Base-by-base conservation (phyloP, 805 yeast species). In the Phaffomyces opuntiae region DNA sequence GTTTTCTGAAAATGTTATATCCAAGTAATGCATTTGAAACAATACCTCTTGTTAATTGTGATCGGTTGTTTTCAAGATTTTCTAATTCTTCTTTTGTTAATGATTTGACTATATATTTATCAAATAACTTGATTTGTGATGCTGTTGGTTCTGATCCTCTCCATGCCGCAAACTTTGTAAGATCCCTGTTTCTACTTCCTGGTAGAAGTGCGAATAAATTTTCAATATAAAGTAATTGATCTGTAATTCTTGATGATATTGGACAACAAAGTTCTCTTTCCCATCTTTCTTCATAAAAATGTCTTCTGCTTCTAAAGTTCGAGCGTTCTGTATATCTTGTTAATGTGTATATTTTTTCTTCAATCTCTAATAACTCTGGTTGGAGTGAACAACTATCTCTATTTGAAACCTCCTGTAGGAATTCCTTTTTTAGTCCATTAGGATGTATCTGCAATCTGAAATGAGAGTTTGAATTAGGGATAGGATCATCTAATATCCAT, bases 111-210 rank as follows among this genome's bases (percentile, higher is more conserved):
- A 45, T 36, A 2, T 41, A 17, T 19, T 29, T 55, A 21, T 39
- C 29, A 1, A 64, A 38, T 3, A 43, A 36, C 2, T 34, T 31
- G 39, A 46, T 44, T 43, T 68, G 72, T 36, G 54, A 63, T 3
- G 44, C 36, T 2, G 69, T 50, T 1, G 69, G 61, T 2, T 54
- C 48, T 1, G 48, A 45, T 2, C 36, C 36, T 47, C 72, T 59
- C 72, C 72, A 68, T 17, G 46, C 49, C 11, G 68, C 61, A 45
- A 44, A 59, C 39, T 59, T 64, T 14, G 64, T 53, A 3, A 51
- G 49, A 26, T 53, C 53, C 51, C 51, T 24, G 40, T 44, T 25
- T 24, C 26, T 13, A 41, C 32, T 29, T 3, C 40, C 36, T 29
- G 32, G 36, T 14, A 38, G 42, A 17, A 25, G 38, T 16, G 38